A percentile compares a stretch with the other conserved stretches of the same genome.
phyloP scores from a whole-genome alignment of 176 grass and related monocot genomes.

The Oryza glaberrima region DNA sequence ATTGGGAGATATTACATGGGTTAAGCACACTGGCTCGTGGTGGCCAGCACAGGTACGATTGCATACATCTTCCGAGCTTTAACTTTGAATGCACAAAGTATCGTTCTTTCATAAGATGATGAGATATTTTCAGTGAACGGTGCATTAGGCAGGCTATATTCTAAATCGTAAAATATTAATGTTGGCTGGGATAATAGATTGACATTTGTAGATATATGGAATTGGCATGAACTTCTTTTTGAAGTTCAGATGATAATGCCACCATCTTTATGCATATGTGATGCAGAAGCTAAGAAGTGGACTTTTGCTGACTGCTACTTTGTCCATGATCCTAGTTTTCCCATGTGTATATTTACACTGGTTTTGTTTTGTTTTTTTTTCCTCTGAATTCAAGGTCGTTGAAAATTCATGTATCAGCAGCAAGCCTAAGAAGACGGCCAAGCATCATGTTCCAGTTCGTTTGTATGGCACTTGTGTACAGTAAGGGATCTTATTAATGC shows the following conservation, averaged over 20 bases:
- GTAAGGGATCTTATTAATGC: slow-evolving; percentile 58
- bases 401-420: slow-evolving; percentile 61
- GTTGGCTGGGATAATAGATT: neutral
- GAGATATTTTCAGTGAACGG: neutral
- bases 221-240: slow-evolving; percentile 10
- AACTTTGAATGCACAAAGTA: neutral
- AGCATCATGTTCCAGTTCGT: slow-evolving; percentile 69
- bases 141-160: neutral
- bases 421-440: slow-evolving; percentile 65
- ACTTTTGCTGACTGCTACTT: slow-evolving; percentile 26
- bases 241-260: neutral
- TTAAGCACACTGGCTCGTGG: slow-evolving; percentile 67
- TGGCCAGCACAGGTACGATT: slow-evolving; percentile 89
- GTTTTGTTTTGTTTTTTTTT: slow-evolving; percentile 24
- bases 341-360: slow-evolving; percentile 30
- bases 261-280: neutral
- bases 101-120: neutral
- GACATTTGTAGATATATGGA: neutral
- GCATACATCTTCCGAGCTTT: slow-evolving; percentile 15
- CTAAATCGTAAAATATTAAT: neutral
- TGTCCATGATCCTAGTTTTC: slow-evolving; percentile 27
- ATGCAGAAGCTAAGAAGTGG: slow-evolving; percentile 12
- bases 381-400: slow-evolving; percentile 65
- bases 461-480: slow-evolving; percentile 83
- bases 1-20: slow-evolving; percentile 81